Evolutionary conservation across 1,284 basidiomycete species (phyloP), one percentile per base, ranked within the genome.

Genomic region (Lignosus rhinocerotis): DNA sequence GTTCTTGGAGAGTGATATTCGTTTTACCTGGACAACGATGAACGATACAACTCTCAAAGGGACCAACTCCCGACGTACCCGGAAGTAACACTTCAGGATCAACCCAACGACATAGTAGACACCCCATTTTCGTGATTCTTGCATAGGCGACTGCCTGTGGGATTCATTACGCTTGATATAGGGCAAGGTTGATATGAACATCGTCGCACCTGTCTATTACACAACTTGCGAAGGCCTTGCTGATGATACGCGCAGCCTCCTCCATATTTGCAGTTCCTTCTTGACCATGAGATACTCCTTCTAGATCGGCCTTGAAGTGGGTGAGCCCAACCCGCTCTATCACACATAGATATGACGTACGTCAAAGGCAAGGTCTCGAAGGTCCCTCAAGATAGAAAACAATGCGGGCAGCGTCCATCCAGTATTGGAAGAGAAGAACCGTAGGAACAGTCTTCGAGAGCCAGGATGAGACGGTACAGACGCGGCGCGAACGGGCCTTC

Each of bases 71-170:
- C 11, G 49, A 77, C 86, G 67, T 73, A 89, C 94, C 69, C 89
- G 87, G 80, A 98, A 98, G 76, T 99, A 99, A 51, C 88, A 93
- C 72, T 98, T 97, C 74, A 99, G 80, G 39, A 95, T 87, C 59
- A 97, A 78, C 7, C 90, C 91, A 0, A 96, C 95, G n/a, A 97
- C 84, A 67, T 95, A 93, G 75, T 98, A 99, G 0, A 95, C 86
- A 2, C 96, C 96, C 87, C 88, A 94, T 75, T 94, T 93, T 53
- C 93, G 80, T n/a, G 92, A 94, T 70, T 91, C 85, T 2, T 82
- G 77, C 30, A 85, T 78, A 56, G 88, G 82, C 55, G 88, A 90
- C 55, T 65, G 64, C 48, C 71, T 72, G 47, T 1, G 30, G 11
- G n/a, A 30, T 32, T 42, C 32, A 6, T 19, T 33, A 41, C 54